Evolutionary conservation across 768 basidiomycete species (phyloP).

Genomic region (Lactarius tabidus): DNA sequence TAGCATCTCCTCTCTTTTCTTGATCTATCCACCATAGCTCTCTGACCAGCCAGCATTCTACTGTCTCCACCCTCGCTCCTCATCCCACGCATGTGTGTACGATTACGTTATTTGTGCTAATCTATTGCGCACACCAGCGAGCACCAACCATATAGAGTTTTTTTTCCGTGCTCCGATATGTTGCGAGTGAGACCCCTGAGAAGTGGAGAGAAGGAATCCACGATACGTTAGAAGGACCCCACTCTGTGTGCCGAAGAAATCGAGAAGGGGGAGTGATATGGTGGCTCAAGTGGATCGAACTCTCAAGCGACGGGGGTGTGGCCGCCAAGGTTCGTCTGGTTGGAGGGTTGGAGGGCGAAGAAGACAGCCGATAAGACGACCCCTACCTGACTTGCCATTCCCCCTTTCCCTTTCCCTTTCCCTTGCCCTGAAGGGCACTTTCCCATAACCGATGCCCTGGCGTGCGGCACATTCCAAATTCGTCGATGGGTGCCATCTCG

Average conservation of each 20-base stretch:
- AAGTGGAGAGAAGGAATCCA: neutral
- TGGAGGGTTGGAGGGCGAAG: neutral
- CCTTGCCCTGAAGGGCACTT: neutral
- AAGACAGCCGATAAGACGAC: neutral
- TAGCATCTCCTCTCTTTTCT: conserved; percentile 22
- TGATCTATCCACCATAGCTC: conserved; percentile 23
- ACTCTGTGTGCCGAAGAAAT: neutral
- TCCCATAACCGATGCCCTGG: conserved; percentile 16
- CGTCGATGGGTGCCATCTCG: neutral
- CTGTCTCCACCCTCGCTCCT: conserved; percentile 2
- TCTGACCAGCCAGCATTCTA: conserved; percentile 11
- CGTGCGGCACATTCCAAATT: conserved; percentile 6
- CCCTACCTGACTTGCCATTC: neutral
- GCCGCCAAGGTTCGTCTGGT: neutral
- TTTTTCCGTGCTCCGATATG: neutral
- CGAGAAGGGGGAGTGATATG: neutral
- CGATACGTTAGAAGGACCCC: neutral
- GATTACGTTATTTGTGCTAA: conserved; percentile 28
- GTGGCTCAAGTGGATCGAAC: neutral
- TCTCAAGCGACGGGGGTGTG: neutral
- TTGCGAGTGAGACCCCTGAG: neutral
- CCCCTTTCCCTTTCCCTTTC: neutral
- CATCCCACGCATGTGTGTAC: conserved; percentile 22
- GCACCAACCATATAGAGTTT: conserved; percentile 24
- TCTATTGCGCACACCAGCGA: conserved; percentile 22